These are phyloP conservation scores for Mycosphaerella sp. DNA, from an alignment of 2,329 filamentous ascomycete genomes.

Conservation along the genomic window DNA sequence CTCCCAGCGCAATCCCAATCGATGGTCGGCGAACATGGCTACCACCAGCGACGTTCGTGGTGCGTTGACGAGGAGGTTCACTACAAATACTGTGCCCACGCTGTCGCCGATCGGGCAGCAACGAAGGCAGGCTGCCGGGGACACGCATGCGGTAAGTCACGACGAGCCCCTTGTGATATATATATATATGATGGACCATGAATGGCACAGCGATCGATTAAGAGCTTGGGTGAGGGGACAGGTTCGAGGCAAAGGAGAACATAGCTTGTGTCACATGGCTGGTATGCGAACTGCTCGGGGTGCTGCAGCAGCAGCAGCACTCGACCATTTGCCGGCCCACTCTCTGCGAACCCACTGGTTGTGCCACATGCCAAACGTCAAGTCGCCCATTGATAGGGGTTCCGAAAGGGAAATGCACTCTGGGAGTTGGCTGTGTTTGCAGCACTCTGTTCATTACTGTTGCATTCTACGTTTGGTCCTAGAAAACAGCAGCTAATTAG, in stretches of 20 bases:
- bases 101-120: conserved; percentile 55
- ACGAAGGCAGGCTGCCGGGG: conserved; percentile 49
- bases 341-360: neutral
- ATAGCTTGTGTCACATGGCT: neutral
- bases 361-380: neutral
- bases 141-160: conserved; percentile 30
- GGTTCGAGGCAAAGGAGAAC: neutral
- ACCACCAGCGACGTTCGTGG: conserved; percentile 64
- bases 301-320: too few species aligned
- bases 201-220: neutral
- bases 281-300: neutral
- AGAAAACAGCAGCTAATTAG: conserved; percentile 1
- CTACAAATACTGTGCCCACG: conserved; percentile 76
- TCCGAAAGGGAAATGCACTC: neutral
- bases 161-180: neutral
- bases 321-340: too few species aligned
- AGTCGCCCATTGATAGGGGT: neutral
- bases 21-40: conserved; percentile 30
- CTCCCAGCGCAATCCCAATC: conserved; percentile 30
- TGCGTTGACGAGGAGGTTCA: conserved; percentile 84
- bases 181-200: neutral
- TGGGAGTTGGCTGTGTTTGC: neutral
- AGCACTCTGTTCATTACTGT: neutral
- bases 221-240: neutral
- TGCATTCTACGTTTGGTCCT: neutral